Base-by-base conservation (phyloP, 1,139 yeast species). In the Geotrichum citri-aurantii region DNA sequence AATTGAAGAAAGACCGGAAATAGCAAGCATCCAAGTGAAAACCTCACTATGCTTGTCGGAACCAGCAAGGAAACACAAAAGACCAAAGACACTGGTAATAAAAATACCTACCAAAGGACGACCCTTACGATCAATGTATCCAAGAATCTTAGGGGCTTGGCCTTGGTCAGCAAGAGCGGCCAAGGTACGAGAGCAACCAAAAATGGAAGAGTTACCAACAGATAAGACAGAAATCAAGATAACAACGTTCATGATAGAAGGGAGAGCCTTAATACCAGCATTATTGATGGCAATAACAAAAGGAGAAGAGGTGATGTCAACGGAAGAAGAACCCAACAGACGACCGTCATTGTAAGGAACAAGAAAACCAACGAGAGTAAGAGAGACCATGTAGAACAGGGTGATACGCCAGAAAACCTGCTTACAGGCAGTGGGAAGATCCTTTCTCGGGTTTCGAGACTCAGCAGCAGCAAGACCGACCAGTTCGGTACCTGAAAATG, bases 401-500 rank as follows among this genome's bases (percentile, higher is more conserved):
- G 85, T 68, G 65, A 86, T 81, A 73, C 92, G 80, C 85, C 88
- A 84, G 81, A 82, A 59, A 85, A 90, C 88, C 67, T 83, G 86
- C 70, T 81, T 80, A 48, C 86, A 83, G 50, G 96, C 95, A 65
- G 77, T 78, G 56, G 95, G 95, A 57, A 88, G 75, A 40, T 88
- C 64, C 77, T 77, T 60, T 88, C 89, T 62, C 82, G 79, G 51
- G 85, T 77, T 71, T 75, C 77, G 76, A 48, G 81, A 72, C 65
- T 80, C 83, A 42, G 84, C 84, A 29, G 84, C 82, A 27, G 95
- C 92, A 62, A 91, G 79, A 61, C 95, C 95, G 63, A 86, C 86
- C 68, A 87, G 78, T 75, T 89, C 96, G 59, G 88, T 82, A 65
- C 95, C 95, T 58, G 91, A 90, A 67, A 88, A 88, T 1, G 96